These are phyloP conservation scores for Aphanocladium album DNA, from an alignment of 2,329 filamentous ascomycete genomes.

Conservation along the genomic window DNA sequence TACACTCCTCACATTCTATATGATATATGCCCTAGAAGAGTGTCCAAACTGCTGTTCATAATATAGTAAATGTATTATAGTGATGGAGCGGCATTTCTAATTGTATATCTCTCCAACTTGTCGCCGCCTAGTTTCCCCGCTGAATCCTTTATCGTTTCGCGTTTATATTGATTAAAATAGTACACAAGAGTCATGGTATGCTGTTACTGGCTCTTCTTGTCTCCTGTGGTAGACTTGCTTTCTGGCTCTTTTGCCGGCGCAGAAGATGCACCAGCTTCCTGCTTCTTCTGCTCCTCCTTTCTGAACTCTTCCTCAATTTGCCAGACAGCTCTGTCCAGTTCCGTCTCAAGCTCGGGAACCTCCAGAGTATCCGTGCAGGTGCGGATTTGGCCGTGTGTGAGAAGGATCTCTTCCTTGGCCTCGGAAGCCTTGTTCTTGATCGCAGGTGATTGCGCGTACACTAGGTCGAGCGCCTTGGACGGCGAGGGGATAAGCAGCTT, in stretches of 20 bases:
- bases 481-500: slow-evolving; percentile 63
- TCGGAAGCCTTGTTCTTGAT: slow-evolving; percentile 15
- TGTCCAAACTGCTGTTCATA: neutral
- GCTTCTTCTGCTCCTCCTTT: slow-evolving; percentile 35
- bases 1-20: neutral
- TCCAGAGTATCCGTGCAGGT: slow-evolving; percentile 57
- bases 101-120: neutral
- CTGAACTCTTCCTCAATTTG: slow-evolving; percentile 57
- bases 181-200: neutral
- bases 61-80: neutral
- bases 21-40: neutral
- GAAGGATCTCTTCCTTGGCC: slow-evolving; percentile 33
- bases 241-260: neutral
- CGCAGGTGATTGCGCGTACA: slow-evolving; percentile 50
- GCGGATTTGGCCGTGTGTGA: slow-evolving; percentile 49
- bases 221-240: slow-evolving; percentile 13
- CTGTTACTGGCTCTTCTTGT: slow-evolving; percentile 16
- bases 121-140: neutral
- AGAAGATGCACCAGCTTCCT: slow-evolving; percentile 11
- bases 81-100: slow-evolving; percentile 3
- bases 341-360: slow-evolving; percentile 64
- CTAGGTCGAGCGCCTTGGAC: slow-evolving; percentile 63
- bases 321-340: slow-evolving; percentile 70
- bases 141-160: slow-evolving; percentile 15
- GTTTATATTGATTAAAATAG: slow-evolving; percentile 10